These are phyloP conservation scores for Austroboletus festivus DNA, from an alignment of 768 basidiomycete genomes.

Conservation along the genomic window DNA sequence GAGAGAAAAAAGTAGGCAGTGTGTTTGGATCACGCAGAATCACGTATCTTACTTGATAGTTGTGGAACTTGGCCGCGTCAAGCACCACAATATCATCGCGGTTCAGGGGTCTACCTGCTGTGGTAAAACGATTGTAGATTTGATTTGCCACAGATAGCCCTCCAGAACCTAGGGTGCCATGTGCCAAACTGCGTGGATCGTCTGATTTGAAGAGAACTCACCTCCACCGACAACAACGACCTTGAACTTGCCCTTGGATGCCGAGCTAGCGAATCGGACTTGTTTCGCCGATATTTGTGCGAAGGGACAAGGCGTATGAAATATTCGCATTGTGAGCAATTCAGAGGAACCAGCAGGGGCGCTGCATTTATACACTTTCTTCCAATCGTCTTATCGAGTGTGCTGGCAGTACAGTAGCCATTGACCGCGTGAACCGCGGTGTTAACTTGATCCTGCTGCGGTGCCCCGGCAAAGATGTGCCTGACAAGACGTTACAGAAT, in stretches of 20 bases:
- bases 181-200: neutral
- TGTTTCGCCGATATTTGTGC: too few species aligned
- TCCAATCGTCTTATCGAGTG: too few species aligned
- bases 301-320: too few species aligned
- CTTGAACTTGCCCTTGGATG: conserved; percentile 60
- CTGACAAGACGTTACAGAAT: too few species aligned
- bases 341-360: too few species aligned
- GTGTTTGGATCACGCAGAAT: neutral
- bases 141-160: conserved; percentile 86
- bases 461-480: too few species aligned
- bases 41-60: conserved; percentile 75
- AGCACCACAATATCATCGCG: conserved; percentile 82
- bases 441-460: too few species aligned
- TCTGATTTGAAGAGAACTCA: conserved; percentile 28
- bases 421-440: too few species aligned
- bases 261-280: conserved; percentile 26
- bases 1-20: neutral
- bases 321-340: too few species aligned
- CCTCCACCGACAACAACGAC: conserved; percentile 88
- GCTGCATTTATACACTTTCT: too few species aligned
- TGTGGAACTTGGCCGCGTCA: conserved; percentile 77
- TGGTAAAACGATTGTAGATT: conserved; percentile 75
- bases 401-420: too few species aligned
- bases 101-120: conserved; percentile 63
- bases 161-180: conserved; percentile 56